Conservation (phyloP, 2,329 filamentous ascomycete species). For the Dissoconium aciculare region DNA sequence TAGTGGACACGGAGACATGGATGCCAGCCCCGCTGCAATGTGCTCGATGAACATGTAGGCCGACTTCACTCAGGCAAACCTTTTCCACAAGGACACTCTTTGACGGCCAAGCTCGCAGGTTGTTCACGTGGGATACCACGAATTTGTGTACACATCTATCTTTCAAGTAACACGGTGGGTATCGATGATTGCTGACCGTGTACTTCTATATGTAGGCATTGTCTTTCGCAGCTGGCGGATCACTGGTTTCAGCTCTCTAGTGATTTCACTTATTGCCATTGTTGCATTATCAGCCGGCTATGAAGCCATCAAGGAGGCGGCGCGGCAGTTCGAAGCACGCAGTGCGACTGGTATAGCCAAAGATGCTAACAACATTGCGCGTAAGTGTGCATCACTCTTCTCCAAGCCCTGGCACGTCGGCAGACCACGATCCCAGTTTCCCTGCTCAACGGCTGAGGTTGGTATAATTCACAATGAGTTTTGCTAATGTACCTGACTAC, state of each 20-base stretch:
- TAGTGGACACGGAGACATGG: conserved; percentile 44
- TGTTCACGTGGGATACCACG: conserved; percentile 89
- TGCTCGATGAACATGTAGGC: conserved; percentile 80
- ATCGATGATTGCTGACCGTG: too few relatives aligned
- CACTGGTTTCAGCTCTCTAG: conserved; percentile 54
- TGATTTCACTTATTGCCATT: conserved; percentile 71
- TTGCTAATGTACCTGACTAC: too few relatives aligned
- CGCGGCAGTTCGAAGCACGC: conserved; percentile 71
- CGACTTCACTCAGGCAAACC: conserved; percentile 1
- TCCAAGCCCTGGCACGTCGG: too few relatives aligned
- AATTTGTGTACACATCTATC: conserved; percentile 52
- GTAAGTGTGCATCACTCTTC: conserved; percentile 20
- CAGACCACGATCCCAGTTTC: too few relatives aligned
- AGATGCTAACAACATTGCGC: conserved; percentile 30
- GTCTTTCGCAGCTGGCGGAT: conserved; percentile 88
- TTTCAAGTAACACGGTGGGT: too few relatives aligned
- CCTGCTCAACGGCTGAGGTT: too few relatives aligned
- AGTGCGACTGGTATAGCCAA: conserved; percentile 32
- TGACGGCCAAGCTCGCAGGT: too few relatives aligned
- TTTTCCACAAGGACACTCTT: neutral
- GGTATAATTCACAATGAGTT: too few relatives aligned
- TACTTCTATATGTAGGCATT: too few relatives aligned
- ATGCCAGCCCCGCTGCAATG: conserved; percentile 44
- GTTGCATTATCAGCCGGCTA: conserved; percentile 79
- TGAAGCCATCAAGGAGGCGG: conserved; percentile 67